phyloP scores from a whole-genome alignment of 1,284 basidiomycete species.

The Austroboletus niveus region DNA sequence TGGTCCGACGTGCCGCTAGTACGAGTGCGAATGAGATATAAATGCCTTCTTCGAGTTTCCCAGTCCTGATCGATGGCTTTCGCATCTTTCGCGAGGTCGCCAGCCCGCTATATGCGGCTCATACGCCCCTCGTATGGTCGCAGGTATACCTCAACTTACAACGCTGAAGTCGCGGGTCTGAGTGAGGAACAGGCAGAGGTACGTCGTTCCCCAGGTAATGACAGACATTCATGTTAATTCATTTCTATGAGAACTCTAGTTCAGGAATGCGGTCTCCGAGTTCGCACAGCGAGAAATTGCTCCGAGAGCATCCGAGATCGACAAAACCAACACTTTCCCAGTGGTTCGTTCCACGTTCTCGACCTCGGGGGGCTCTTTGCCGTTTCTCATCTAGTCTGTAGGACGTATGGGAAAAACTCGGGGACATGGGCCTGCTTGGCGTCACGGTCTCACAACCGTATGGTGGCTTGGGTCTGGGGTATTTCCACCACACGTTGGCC shows the following conservation, averaged over 20 bases:
- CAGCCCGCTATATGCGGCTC: conserved; percentile 2
- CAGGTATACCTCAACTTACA: conserved; percentile 58
- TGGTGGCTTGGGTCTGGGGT: conserved; percentile 78
- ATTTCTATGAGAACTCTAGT: conserved; percentile 44
- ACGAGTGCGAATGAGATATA: neutral
- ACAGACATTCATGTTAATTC: neutral
- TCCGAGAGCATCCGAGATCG: conserved; percentile 80
- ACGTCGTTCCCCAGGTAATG: conserved; percentile 17
- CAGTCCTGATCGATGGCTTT: conserved; percentile 14
- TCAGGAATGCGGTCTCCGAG: conserved; percentile 71
- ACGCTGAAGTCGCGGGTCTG: conserved; percentile 75
- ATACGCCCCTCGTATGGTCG: neutral
- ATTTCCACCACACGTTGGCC: conserved; percentile 85
- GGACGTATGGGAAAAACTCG: conserved; percentile 89
- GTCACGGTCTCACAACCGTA: conserved; percentile 81
- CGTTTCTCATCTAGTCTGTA: conserved; percentile 30
- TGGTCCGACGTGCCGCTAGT: conserved; percentile 13
- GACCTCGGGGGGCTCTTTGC: neutral
- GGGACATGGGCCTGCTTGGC: conserved; percentile 82
- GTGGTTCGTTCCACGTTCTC: conserved; percentile 46
- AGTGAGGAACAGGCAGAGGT: conserved; percentile 84
- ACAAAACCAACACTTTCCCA: conserved; percentile 80
- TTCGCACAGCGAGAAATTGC: conserved; percentile 74
- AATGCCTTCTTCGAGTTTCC: neutral
- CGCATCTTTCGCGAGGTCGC: conserved; percentile 9